Evolutionary conservation across 78 protist genomes (phyloP).

Genomic region (Tieghemostelium lacteum): DNA sequence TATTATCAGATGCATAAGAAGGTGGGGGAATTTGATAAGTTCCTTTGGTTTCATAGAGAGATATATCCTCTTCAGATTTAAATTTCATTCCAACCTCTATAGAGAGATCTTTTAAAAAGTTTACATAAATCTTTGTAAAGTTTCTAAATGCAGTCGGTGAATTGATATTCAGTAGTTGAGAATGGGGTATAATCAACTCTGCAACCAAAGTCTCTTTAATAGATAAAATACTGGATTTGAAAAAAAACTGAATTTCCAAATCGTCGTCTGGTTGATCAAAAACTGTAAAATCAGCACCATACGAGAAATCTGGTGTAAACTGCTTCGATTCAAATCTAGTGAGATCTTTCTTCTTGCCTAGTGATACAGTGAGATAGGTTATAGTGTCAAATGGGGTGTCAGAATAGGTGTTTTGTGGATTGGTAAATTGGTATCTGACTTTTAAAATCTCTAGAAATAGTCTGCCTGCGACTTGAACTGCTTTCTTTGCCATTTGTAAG

Average conservation of each 20-base stretch:
- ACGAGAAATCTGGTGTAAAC: constrained; percentile 35
- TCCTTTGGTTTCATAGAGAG: background rate
- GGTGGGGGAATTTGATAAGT: background rate
- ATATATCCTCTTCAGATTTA: constrained; percentile 29
- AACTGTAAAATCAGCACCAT: constrained; percentile 51
- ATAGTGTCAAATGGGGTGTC: constrained; percentile 11
- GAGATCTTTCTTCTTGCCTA: constrained; percentile 59
- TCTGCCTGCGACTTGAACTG: constrained; percentile 27
- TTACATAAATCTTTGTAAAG: constrained; percentile 9
- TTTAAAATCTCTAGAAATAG: constrained; percentile 43
- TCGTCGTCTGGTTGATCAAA: constrained; percentile 25
- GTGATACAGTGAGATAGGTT: constrained; percentile 30
- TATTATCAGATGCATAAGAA: background rate
- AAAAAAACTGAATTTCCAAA: constrained; percentile 23
- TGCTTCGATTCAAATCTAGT: constrained; percentile 19
- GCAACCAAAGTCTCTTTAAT: constrained; percentile 56
- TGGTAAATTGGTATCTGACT: constrained; percentile 8
- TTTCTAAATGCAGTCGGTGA: constrained; percentile 26
- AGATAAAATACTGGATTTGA: constrained; percentile 7
- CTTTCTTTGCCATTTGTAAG: constrained; percentile 1
- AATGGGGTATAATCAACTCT: constrained; percentile 10
- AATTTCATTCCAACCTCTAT: constrained; percentile 38
- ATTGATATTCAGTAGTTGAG: background rate
- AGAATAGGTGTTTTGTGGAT: background rate
- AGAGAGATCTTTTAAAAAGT: constrained; percentile 13